phyloP scores from a whole-genome alignment of 2,329 filamentous ascomycete genomes.

The Cladorrhinum sp. region DNA sequence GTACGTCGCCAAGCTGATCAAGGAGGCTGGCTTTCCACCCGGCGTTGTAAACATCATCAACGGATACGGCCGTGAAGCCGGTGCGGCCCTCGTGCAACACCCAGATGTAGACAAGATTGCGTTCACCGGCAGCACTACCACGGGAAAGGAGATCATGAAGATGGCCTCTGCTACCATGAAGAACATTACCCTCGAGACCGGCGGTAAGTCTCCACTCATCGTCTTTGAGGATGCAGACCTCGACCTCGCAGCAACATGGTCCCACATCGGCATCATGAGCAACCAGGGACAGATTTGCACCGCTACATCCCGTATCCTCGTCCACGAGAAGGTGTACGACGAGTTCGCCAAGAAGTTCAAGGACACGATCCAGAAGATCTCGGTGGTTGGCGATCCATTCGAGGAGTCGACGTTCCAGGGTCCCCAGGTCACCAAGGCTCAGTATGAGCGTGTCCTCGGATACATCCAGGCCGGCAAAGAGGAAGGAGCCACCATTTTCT shows the following conservation, averaged over 20 bases:
- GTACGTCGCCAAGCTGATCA: constrained; percentile 63
- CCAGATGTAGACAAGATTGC: constrained; percentile 66
- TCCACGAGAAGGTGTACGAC: constrained; percentile 57
- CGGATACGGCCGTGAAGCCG: constrained; percentile 62
- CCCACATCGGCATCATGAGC: constrained; percentile 46
- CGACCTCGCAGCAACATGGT: constrained; percentile 58
- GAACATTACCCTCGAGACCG: constrained; percentile 61
- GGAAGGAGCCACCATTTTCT: constrained; percentile 60
- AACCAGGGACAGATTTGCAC: constrained; percentile 62
- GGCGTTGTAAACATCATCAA: constrained; percentile 73
- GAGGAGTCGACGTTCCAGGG: constrained; percentile 66
- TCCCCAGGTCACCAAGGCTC: constrained; percentile 64
- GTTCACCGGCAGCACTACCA: constrained; percentile 68
- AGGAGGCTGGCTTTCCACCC: constrained; percentile 71
- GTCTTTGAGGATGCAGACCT: constrained; percentile 62
- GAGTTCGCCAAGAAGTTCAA: constrained; percentile 63
- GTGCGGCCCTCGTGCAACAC: constrained; percentile 63
- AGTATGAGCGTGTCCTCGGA: constrained; percentile 64
- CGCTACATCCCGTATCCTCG: constrained; percentile 58
- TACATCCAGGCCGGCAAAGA: constrained; percentile 66
- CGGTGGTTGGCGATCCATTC: constrained; percentile 65
- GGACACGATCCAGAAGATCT: constrained; percentile 53
- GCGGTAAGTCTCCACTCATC: constrained; percentile 59
- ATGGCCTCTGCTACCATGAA: constrained; percentile 60
- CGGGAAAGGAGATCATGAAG: constrained; percentile 70